Percentiles rank a stretch among this genome's conserved stretches.
These are phyloP conservation scores for Leccinum griseonigrum DNA, from an alignment of 1,284 basidiomycete genomes.

Conservation along the genomic window DNA sequence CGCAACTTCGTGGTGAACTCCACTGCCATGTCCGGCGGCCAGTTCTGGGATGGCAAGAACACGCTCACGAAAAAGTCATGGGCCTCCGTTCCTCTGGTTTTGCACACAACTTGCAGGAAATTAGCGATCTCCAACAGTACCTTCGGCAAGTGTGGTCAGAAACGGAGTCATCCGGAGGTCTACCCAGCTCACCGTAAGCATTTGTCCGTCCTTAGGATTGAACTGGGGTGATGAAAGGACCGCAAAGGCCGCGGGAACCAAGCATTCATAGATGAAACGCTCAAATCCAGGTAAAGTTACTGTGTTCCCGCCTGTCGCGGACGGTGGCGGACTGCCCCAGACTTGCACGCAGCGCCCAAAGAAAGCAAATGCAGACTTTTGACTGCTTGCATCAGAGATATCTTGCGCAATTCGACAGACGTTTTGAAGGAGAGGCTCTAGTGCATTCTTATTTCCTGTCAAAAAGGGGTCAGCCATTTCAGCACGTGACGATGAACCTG, in stretches of 20 bases:
- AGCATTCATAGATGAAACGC: conserved; percentile 85
- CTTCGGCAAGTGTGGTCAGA: conserved; percentile 40
- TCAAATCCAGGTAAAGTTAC: conserved; percentile 87
- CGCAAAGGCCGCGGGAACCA: conserved; percentile 83
- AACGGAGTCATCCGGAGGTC: neutral
- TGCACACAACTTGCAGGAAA: conserved; percentile 78
- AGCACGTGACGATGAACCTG: neutral
- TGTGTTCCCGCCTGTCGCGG: conserved; percentile 39
- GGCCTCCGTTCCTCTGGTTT: conserved; percentile 81
- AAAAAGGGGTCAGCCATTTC: conserved; percentile 10
- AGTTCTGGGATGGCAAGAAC: conserved; percentile 87
- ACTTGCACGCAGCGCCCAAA: conserved; percentile 73
- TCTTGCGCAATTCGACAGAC: conserved; percentile 80
- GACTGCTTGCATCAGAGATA: conserved; percentile 67
- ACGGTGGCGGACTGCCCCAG: conserved; percentile 66
- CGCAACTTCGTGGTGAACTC: conserved; percentile 80
- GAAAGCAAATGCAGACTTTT: conserved; percentile 83
- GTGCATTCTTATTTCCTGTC: conserved; percentile 76
- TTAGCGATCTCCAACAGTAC: conserved; percentile 86
- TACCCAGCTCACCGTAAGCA: conserved; percentile 61
- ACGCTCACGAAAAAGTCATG: conserved; percentile 77
- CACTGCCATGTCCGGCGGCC: conserved; percentile 74
- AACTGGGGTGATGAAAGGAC: conserved; percentile 80
- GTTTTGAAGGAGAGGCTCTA: conserved; percentile 69
- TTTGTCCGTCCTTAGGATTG: conserved; percentile 87